Base-by-base conservation (phyloP, 1,284 basidiomycete genomes). In the Sporisorium graminicola region DNA sequence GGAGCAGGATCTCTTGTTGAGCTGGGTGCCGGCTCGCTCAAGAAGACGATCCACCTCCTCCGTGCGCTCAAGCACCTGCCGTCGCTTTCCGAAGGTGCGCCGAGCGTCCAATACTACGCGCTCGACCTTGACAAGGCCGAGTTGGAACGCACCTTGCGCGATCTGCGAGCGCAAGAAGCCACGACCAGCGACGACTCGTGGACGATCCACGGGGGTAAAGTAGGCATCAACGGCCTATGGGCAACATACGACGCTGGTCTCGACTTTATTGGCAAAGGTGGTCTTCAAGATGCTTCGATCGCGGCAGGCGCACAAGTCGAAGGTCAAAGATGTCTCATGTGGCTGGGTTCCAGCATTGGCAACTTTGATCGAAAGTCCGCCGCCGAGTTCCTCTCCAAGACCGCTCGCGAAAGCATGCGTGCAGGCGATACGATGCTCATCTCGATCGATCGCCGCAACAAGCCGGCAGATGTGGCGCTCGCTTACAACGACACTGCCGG, bases 301-400 rank as follows among this genome's bases (percentile, higher is more conserved):
- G 58, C 62, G n/a, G 72, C 58, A 18, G 60, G 58, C 35, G 63
- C 66, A 22, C 50, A 70, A 26, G 46, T 26, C 9, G 73, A 79
- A 50, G 76, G 75, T 46, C 65, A 68, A 35, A 58, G 78, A 27
- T 79, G 78, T 57, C 62, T 98, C 62, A 87, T 98, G 66, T 98
- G 97, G 88, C 88, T 98, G n/a, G 96, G 96, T 0, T 96, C 93
- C 0, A 94, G 94, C 0, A 87, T 98, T 14, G 96, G 96, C 14
- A 98, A 98, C 87, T 98, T 98, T 86, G 86, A 88, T n/a, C 90
- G 94, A 26, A 88, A 88, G 18, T 58, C 75, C 22, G 93, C 92
- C 8, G 89, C 89, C 1, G 87, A 89, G 0, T 98, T 99, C 87
- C 89, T 99, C 58, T 89, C 89, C 14, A 90, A 90, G 1, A 88